phyloP scores from a whole-genome alignment of 352 stramenopile species.

The Globisporangium emineosum region DNA sequence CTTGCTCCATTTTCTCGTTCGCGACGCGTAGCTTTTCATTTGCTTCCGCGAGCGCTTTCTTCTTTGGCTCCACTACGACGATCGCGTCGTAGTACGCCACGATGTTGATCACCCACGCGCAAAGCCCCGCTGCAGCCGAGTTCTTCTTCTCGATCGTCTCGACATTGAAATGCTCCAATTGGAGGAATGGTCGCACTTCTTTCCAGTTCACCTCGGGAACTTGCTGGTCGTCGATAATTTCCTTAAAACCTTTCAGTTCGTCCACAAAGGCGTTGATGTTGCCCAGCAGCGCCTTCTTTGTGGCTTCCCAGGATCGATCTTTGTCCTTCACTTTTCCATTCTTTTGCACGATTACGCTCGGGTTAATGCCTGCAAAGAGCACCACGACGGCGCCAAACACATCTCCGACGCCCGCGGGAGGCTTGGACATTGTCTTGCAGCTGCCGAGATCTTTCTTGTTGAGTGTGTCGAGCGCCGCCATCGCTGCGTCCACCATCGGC shows the following conservation, averaged over 20 bases:
- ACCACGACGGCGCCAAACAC: constrained; percentile 80
- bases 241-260: constrained; percentile 85
- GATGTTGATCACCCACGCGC: constrained; percentile 89
- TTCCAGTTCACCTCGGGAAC: constrained; percentile 81
- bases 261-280: constrained; percentile 94
- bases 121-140: constrained; percentile 69
- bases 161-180: constrained; percentile 78
- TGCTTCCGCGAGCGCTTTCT: constrained; percentile 69
- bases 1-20: constrained; percentile 83
- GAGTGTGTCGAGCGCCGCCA: constrained; percentile 88
- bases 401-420: constrained; percentile 84
- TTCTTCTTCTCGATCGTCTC: constrained; percentile 86
- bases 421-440: constrained; percentile 92
- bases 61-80: constrained; percentile 92
- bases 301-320: constrained; percentile 90
- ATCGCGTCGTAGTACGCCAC: constrained; percentile 95
- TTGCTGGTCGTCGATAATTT: constrained; percentile 55
- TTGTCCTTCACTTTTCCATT: constrained; percentile 94
- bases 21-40: constrained; percentile 80
- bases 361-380: constrained; percentile 71
- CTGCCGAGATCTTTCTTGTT: constrained; percentile 89
- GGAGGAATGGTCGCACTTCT: constrained; percentile 75
- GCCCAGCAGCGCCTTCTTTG: constrained; percentile 90
- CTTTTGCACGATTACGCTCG: constrained; percentile 83
- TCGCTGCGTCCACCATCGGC: constrained; percentile 83